Evolutionary conservation across 495 filamentous ascomycete species (phyloP).

Genomic region (Penicillium manginii): DNA sequence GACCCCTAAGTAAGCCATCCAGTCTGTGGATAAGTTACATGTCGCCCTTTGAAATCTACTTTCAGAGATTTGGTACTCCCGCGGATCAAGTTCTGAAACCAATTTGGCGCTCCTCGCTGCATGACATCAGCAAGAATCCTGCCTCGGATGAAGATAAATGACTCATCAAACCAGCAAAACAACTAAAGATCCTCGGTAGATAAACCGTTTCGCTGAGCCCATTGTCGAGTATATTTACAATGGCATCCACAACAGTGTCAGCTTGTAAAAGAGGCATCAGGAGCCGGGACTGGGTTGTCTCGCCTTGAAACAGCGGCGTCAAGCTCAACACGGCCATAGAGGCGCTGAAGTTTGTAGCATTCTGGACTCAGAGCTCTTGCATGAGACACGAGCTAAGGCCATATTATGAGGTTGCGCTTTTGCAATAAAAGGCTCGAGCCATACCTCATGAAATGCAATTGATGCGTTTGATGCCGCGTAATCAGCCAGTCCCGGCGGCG

Average conservation of each 20-base stretch:
- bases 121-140: constrained; percentile 7
- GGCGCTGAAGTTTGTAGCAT: constrained; percentile 33
- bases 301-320: constrained; percentile 35
- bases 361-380: constrained; percentile 49
- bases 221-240: constrained; percentile 36
- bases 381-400: constrained; percentile 35
- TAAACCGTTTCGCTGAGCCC: constrained; percentile 34
- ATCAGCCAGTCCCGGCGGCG: constrained; percentile 64
- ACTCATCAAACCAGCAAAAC: constrained; percentile 38
- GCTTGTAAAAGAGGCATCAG: constrained; percentile 39
- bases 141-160: background rate
- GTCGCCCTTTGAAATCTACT: constrained; percentile 30
- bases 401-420: background rate
- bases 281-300: constrained; percentile 34
- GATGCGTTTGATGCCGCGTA: constrained; percentile 69
- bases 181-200: constrained; percentile 37
- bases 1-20: constrained; percentile 15
- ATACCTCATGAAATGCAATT: constrained; percentile 53
- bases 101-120: constrained; percentile 25
- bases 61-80: constrained; percentile 22
- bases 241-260: constrained; percentile 37
- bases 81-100: constrained; percentile 23
- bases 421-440: background rate
- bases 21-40: constrained; percentile 25
- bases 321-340: constrained; percentile 37